A percentile compares a stretch with the other conserved stretches of the same genome.
Conservation (phyloP, 257 asterid species). For the Solanum boliviense region DNA sequence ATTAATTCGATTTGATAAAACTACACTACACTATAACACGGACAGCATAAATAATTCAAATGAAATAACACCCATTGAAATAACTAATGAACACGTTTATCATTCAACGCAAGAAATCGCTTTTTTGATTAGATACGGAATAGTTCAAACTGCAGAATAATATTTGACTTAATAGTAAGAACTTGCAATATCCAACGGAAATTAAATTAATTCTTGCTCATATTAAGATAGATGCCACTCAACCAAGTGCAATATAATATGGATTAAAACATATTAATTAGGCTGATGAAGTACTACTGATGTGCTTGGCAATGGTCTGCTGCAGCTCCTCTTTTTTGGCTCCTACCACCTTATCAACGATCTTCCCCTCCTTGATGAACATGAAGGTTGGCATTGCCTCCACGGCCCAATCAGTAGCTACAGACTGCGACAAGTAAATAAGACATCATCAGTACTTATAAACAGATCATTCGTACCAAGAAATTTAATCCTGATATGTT, state of each 20-base stretch:
- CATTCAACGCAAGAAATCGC: neutral
- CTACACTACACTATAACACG: neutral
- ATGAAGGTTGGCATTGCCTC: conserved; percentile 95
- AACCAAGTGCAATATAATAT: neutral
- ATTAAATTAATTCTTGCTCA: neutral
- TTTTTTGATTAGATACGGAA: neutral
- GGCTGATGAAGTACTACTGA: conserved; percentile 12
- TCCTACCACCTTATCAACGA: conserved; percentile 64
- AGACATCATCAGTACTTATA: neutral
- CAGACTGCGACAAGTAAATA: conserved; percentile 33
- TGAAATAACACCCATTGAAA: neutral
- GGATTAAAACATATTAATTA: neutral
- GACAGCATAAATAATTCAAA: neutral
- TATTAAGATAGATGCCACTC: neutral
- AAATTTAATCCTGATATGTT: neutral
- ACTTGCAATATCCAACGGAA: neutral
- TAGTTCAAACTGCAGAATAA: neutral
- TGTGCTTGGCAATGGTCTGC: conserved; percentile 49
- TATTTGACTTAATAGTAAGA: neutral
- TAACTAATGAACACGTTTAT: neutral
- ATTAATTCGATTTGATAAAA: neutral
- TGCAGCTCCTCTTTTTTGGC: conserved; percentile 86
- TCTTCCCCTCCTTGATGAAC: conserved; percentile 64
- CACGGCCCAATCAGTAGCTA: conserved; percentile 75
- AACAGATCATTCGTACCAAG: neutral